Base-by-base conservation (phyloP, 768 basidiomycete genomes). In the Zangia roseola region DNA sequence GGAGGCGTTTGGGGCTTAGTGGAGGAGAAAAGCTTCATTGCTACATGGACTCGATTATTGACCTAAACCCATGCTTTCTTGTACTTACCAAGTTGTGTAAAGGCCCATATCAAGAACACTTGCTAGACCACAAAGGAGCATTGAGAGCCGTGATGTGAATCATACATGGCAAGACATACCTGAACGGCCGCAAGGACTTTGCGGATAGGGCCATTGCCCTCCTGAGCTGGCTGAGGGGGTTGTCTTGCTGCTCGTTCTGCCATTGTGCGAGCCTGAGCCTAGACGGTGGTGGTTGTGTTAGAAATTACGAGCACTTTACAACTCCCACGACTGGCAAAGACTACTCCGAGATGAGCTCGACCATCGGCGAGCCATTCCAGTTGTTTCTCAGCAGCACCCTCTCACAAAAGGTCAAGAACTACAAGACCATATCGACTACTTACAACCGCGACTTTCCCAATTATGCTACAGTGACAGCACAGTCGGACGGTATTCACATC, bases 401-500 rank as follows among this genome's bases (percentile, higher is more conserved):
- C 23, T 48, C 59, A 7, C 56, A 50, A 31, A 59, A 38, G 23
- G 2, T 6, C 33, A 0, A 5, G 9, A 7, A 19, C 21, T 4
- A 30, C 49, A 47, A 59, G n/a, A 53, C 61, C 0, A 9, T 63
- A 36, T 68, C 49, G 40, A 42, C 53, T n/a, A 44, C 55, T 12
- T 31, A 60, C 43, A 57, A 56, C 37, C 30, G 43, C 19, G 45
- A 47, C 30, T 63, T 66, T 36, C 81, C 85, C 33, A 79, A 81
- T 23, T 77, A 77, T 72, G 83, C 78, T 35, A 86, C 86, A 1
- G 74, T 88, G 46, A 77, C 86, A 13, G 83, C 76, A 12, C 86
- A 89, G 52, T 78, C 76, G 53, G 87, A 91, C 47, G 89, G 89
- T 25, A 71, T 91, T 33, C 87, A 91, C 67, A 63, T 91, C 38